Evolutionary conservation across 495 filamentous ascomycete genomes (phyloP).

Genomic region (Penicillium cosmopolitanum): DNA sequence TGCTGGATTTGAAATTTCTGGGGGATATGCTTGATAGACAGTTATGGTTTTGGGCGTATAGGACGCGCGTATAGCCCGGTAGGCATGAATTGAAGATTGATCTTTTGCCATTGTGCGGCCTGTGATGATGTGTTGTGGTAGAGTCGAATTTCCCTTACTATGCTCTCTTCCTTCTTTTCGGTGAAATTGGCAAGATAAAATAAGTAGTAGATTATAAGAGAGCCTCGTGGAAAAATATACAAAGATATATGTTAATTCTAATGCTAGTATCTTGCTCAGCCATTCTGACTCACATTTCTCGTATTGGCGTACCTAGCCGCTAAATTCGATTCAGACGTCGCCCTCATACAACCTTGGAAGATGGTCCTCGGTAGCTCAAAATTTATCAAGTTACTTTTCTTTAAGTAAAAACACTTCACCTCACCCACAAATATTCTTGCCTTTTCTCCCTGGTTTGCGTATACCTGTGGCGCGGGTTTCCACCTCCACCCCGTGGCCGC

Average conservation of each 20-base stretch:
- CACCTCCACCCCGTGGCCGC: no score
- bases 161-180: no score
- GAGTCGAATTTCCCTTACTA: no score
- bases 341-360: background rate
- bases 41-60: conserved; percentile 54
- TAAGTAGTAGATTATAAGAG: no score
- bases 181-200: no score
- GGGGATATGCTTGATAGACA: conserved; percentile 66
- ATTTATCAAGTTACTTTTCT: no score
- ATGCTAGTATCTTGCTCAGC: background rate
- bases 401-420: no score
- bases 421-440: no score
- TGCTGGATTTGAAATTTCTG: conserved; percentile 56
- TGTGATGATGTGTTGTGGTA: background rate
- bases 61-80: conserved; percentile 57
- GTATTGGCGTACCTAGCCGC: background rate
- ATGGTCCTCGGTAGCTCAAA: background rate
- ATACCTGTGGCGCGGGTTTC: no score
- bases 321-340: background rate
- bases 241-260: background rate
- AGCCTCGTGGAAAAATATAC: no score
- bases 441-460: no score
- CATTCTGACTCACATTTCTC: conserved; percentile 9
- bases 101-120: background rate
- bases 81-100: conserved; percentile 10